Percentiles rank a stretch among this genome's conserved stretches.
Evolutionary conservation across 225 moss, liverwort and hornwort species (phyloP).

Genomic region (Straminergon stramineum): DNA sequence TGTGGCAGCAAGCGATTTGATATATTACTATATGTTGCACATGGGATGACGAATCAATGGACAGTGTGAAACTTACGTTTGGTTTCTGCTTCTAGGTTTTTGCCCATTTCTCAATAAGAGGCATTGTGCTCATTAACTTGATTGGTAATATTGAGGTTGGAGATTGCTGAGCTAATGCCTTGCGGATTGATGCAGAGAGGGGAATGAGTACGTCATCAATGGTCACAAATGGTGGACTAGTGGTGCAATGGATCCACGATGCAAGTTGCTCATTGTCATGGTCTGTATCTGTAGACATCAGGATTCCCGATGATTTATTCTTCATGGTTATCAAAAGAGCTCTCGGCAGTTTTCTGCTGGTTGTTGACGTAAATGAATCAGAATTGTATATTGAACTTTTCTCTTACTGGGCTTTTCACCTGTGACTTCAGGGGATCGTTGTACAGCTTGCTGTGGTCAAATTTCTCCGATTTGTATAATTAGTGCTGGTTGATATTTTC

Average conservation of each 20-base stretch:
- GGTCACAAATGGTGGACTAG: conserved; percentile 99
- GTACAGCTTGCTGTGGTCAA: not conserved
- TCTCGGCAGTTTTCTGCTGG: not conserved
- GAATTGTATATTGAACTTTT: not conserved
- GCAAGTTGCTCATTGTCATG: conserved; percentile 97
- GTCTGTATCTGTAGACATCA: conserved; percentile 20
- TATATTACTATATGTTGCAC: not conserved
- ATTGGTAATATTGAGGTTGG: not conserved
- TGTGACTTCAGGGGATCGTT: not conserved
- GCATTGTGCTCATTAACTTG: not conserved
- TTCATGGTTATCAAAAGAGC: not conserved
- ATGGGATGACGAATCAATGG: not conserved
- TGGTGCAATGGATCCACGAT: conserved; percentile 99
- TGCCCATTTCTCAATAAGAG: not conserved
- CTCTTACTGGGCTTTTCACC: not conserved
- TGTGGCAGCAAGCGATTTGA: not conserved
- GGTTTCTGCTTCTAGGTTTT: not conserved
- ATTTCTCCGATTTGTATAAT: not conserved
- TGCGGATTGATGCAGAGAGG: conserved; percentile 42
- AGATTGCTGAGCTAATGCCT: not conserved
- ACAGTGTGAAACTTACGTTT: not conserved
- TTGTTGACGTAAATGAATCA: not conserved
- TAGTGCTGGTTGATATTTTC: not conserved
- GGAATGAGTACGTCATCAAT: conserved; percentile 77
- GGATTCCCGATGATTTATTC: not conserved